phyloP scores from a whole-genome alignment of 2,329 filamentous ascomycete genomes.

The Cyphellophora attinorum region DNA sequence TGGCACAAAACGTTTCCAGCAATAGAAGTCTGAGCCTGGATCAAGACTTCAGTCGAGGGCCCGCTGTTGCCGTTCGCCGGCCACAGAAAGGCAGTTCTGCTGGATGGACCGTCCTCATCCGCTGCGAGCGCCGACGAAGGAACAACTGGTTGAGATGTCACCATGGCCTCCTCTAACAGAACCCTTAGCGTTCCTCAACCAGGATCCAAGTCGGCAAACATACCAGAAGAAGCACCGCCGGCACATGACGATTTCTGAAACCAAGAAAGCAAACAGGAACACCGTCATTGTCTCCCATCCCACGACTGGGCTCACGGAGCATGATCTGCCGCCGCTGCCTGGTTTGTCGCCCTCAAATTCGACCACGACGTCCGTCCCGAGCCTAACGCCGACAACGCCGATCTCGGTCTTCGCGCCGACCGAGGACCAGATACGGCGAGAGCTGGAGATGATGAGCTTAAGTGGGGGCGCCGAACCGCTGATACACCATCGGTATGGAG shows the following conservation, averaged over 20 bases:
- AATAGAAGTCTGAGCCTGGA: too few relatives aligned
- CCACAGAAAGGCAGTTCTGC: too few relatives aligned
- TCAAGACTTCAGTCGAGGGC: too few relatives aligned
- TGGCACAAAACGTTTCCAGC: too few relatives aligned
- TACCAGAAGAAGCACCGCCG: not conserved
- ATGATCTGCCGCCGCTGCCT: not conserved
- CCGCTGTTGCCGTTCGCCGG: too few relatives aligned
- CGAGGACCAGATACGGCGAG: constrained; percentile 13
- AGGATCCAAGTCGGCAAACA: too few relatives aligned
- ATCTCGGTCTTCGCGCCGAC: constrained; percentile 6
- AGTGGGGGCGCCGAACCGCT: constrained; percentile 10
- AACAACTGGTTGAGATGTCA: too few relatives aligned
- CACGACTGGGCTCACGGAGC: not conserved
- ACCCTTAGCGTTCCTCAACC: too few relatives aligned
- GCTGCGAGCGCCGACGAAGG: too few relatives aligned
- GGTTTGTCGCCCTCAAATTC: not conserved
- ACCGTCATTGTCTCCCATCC: not conserved
- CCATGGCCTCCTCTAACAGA: too few relatives aligned
- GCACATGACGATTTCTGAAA: not conserved
- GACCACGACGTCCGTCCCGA: not conserved
- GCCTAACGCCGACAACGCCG: constrained; percentile 7
- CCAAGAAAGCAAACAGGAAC: not conserved
- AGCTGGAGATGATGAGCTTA: constrained; percentile 12
- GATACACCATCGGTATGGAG: constrained; percentile 3
- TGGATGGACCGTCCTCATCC: too few relatives aligned